Base-by-base conservation (phyloP, 495 filamentous ascomycete species). In the Clohesyomyces aquaticus region DNA sequence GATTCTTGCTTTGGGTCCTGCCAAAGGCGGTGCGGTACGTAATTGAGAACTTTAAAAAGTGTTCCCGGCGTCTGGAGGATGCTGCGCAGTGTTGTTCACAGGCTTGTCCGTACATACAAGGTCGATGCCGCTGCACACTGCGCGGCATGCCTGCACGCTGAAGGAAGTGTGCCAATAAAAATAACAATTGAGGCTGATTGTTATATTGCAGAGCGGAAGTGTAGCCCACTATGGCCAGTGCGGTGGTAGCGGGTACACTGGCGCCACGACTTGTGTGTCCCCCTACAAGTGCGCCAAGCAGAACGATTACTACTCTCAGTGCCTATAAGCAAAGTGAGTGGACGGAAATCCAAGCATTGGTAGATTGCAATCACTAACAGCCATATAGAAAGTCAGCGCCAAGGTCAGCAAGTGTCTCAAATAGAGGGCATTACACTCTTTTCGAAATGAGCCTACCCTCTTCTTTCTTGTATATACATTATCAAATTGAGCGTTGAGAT, bases 1-100 rank as follows among this genome's bases (percentile, higher is more conserved):
- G 61, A 88, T 88, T 64, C 66, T 84, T 10, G 80, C 75, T 3
- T 70, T 84, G 27, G 61, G 61, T 12, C 29, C 49, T 38, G n/a
- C 46, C 21, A 59, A 59, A 48, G 22, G 1, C n/a, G 62, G 54
- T 54, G 55, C 62, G 62, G 62, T 65, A 65, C 61, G 61, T 64
- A 9, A 22, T 26, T 49, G 38, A 58, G 6, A 1, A 4, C 53
- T 18, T 59, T 43, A 61, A 45, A 12, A 41, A 42, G 12, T 28
- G 53, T 29, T 28, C 43, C 43, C 18, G 53, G 21, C 32, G 32
- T 38, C 14, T n/a, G n/a, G n/a, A n/a, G 32, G 14, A 38, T 6
- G 32, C 14, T 14, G 6, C 32, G 32, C 14, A 14, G 32, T 38
- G 32, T 38, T 14, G 32, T 38, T 38, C 6, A 38, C 14, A 38